Conservation (phyloP, 176 grass and related monocot genomes). For the Musa beccarii region DNA sequence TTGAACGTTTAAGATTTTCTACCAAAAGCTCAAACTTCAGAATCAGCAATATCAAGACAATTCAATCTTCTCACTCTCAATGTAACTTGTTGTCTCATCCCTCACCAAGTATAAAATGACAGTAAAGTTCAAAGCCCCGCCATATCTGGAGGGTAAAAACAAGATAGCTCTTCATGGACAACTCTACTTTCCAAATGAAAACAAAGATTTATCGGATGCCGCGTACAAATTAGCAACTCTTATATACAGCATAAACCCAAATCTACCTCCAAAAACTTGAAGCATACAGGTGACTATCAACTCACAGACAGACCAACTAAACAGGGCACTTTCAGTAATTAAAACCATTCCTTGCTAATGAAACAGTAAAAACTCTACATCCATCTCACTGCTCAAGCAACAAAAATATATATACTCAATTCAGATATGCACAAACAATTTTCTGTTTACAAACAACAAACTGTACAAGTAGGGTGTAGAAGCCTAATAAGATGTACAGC, state of each 20-base stretch:
- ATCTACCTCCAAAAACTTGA: not conserved
- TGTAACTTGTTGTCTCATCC: not conserved
- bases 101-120: not conserved
- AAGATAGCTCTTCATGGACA: not conserved
- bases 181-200: not conserved
- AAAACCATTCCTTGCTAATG: not conserved
- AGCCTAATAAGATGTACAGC: too few species aligned
- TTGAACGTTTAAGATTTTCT: not conserved
- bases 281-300: not conserved
- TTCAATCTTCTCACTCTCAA: not conserved
- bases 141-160: not conserved
- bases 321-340: not conserved
- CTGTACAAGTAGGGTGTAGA: too few species aligned
- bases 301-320: not conserved
- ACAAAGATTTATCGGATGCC: not conserved
- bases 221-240: not conserved
- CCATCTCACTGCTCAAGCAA: too few species aligned
- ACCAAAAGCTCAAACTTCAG: not conserved
- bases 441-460: too few species aligned
- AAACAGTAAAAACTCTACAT: not conserved
- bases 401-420: too few species aligned
- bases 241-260: not conserved
- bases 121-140: not conserved
- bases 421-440: too few species aligned
- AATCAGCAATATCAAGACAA: too few species aligned